Base-by-base conservation (phyloP, 495 filamentous ascomycete genomes). In the Geopyxis carbonaria region DNA sequence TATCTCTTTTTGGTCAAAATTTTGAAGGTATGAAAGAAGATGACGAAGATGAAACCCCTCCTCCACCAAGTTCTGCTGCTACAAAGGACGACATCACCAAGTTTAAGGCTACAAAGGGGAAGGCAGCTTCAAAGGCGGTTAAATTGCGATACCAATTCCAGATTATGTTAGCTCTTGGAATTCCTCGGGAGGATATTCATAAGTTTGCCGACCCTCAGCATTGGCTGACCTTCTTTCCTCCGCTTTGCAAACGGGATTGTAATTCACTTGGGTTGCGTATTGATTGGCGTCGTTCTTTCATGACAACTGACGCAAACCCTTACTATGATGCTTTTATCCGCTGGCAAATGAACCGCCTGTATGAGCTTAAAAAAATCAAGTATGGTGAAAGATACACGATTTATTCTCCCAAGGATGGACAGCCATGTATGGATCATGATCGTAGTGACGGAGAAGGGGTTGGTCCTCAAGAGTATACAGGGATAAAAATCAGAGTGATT, bases 391-490 rank as follows among this genome's bases (percentile, higher is more conserved):
- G 89, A 27, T 93, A 93, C 56, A 94, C 87, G 1, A 74, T 97
- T 45, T 94, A 94, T 66, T 83, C 76, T 11, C 86, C 89, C 42
- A 94, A 93, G 62, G 89, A 95, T 54, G 87, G 86, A 34, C 89
- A 95, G 56, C 81, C 89, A 10, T 97, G 89, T 63, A 82, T 95
- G 76, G 89, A 94, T 59, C 89, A 97, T 61, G 89, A 97, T 60
- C 69, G 89, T 45, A 80, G 76, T 38, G 75, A 83, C 43, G 89
- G 89, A 44, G 89, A 97, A 63, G 89, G 82, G 37, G 72, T 95
- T 34, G 74, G 71, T 24, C 79, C 80, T 11, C 87, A 94, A 55
- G 80, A 94, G 53, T 97, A 97, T 59, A 84, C 82, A 9, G 84
- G 78, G 15, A 61, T 97, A 56, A 94, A 93, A 62, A 65, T 93